Evolutionary conservation across 371 early-diverging fungal species (phyloP).

Genomic region (Rhizopus stolonifer): DNA sequence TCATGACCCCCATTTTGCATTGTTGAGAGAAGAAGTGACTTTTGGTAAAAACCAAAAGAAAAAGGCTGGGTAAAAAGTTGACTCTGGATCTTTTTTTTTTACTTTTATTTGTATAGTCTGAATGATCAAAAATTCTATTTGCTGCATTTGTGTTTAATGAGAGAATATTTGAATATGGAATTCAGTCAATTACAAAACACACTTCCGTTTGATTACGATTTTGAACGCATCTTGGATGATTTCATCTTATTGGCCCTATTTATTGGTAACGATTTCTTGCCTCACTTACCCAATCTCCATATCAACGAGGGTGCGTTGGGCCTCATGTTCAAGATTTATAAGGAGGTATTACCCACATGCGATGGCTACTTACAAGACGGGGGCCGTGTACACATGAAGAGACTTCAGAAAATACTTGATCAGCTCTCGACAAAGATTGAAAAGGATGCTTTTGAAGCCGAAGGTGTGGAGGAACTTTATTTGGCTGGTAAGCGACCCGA

Average conservation of each 20-base stretch:
- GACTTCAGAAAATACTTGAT: constrained; percentile 64
- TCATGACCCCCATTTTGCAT: constrained; percentile 95
- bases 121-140: constrained; percentile 71
- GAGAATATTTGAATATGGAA: constrained; percentile 92
- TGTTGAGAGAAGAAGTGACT: constrained; percentile 95
- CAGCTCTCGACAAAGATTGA: constrained; percentile 62
- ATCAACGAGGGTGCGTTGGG: constrained; percentile 94
- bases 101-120: constrained; percentile 25
- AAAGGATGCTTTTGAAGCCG: constrained; percentile 65
- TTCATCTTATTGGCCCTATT: constrained; percentile 93
- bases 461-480: constrained; percentile 59
- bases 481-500: constrained; percentile 57
- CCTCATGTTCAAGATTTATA: constrained; percentile 84
- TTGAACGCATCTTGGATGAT: constrained; percentile 96
- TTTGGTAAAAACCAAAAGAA: constrained; percentile 71
- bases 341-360: constrained; percentile 61
- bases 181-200: constrained; percentile 57
- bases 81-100: background rate
- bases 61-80: constrained; percentile 39
- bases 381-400: constrained; percentile 68
- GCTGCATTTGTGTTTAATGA: constrained; percentile 84
- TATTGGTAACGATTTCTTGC: constrained; percentile 99
- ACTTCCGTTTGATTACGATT: constrained; percentile 70
- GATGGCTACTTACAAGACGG: constrained; percentile 88
- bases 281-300: constrained; percentile 92